Evolutionary conservation across 371 early-diverging fungal genomes (phyloP).

Genomic region (Thermomucor indicae-seudaticae): DNA sequence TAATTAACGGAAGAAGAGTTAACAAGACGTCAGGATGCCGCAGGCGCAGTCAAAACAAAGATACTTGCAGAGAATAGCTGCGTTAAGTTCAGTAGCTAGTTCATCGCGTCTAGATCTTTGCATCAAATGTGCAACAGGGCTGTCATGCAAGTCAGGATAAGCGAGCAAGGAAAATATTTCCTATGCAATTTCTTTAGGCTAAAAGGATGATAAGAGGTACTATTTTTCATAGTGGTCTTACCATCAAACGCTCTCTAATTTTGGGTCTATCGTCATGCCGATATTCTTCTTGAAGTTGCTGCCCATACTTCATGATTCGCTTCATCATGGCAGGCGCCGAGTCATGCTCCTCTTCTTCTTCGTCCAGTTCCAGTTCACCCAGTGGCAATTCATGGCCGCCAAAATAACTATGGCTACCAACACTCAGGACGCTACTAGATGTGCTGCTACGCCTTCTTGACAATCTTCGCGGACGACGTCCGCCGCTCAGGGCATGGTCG

Average conservation of each 20-base stretch:
- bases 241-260: slow-evolving; percentile 23
- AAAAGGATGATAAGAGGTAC: background rate
- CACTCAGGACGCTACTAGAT: slow-evolving; percentile 5
- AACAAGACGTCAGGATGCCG: too few relatives aligned
- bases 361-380: slow-evolving; percentile 8
- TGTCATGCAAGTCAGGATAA: slow-evolving; percentile 59
- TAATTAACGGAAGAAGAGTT: background rate
- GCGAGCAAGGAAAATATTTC: slow-evolving; percentile 78
- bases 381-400: background rate
- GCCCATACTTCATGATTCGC: slow-evolving; percentile 71
- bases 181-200: background rate
- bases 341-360: slow-evolving; percentile 15
- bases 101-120: slow-evolving; percentile 51
- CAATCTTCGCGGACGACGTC: slow-evolving; percentile 8
- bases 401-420: background rate
- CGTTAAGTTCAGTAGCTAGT: slow-evolving; percentile 67
- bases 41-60: too few relatives aligned
- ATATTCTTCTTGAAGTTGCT: slow-evolving; percentile 69
- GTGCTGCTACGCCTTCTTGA: slow-evolving; percentile 13
- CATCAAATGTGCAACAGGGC: slow-evolving; percentile 55
- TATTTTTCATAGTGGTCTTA: slow-evolving; percentile 5
- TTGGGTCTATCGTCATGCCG: slow-evolving; percentile 41
- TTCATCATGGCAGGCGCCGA: slow-evolving; percentile 11
- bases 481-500: background rate
- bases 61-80: slow-evolving; percentile 62